These are phyloP conservation scores for Penicillium cinerascens DNA, from an alignment of 495 filamentous ascomycete genomes.

Conservation along the genomic window DNA sequence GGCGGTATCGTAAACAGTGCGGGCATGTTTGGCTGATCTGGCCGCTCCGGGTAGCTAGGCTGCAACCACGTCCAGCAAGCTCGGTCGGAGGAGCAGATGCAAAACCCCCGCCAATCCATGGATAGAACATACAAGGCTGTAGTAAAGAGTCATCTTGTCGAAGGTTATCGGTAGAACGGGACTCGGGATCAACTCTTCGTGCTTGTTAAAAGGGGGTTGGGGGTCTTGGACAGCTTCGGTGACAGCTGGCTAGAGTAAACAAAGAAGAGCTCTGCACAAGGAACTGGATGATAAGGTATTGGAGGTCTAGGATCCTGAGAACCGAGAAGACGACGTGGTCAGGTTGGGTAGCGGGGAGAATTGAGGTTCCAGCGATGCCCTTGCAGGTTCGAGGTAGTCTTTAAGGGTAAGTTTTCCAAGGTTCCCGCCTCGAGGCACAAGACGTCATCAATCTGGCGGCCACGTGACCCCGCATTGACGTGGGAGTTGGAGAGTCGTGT, in stretches of 20 bases:
- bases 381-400: conserved; percentile 30
- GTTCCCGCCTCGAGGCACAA: conserved; percentile 21
- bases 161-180: conserved; percentile 4
- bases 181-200: conserved; percentile 10
- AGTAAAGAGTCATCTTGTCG: conserved; percentile 95
- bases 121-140: conserved; percentile 74
- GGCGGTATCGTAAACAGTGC: conserved; percentile 1
- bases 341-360: conserved; percentile 8
- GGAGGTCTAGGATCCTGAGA: not conserved
- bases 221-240: conserved; percentile 14
- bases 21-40: conserved; percentile 3
- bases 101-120: not conserved
- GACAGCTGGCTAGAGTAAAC: conserved; percentile 16
- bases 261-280: conserved; percentile 10
- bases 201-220: conserved; percentile 18
- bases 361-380: conserved; percentile 1
- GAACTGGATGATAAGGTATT: not conserved
- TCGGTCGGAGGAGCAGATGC: not conserved
- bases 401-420: conserved; percentile 22
- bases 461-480: too few relatives aligned
- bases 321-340: conserved; percentile 8
- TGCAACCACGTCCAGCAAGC: conserved; percentile 11
- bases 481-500: conserved; percentile 8
- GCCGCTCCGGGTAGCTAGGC: conserved; percentile 15
- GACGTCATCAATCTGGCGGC: conserved; percentile 32